Evolutionary conservation across 345 rosid species (phyloP), one percentile per base, ranked within the genome.

Genomic region (Linum usitatissimum): DNA sequence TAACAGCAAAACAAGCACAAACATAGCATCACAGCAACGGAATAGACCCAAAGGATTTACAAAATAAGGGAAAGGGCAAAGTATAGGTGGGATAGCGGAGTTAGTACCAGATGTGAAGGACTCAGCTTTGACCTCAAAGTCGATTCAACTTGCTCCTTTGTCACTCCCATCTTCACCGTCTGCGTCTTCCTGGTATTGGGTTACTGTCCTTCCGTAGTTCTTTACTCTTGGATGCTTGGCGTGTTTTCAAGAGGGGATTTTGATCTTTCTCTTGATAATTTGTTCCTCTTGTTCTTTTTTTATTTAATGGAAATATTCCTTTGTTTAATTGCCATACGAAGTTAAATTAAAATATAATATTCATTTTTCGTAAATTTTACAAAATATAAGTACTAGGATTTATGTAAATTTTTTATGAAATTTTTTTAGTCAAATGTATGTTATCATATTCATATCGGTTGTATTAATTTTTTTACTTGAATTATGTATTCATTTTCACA

Each of bases 71-170:
- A 59, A 18, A 10, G 3, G 20, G 54, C 23, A n/a, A 51, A 42
- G 58, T 10, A 13, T 8, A 9, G 30, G 49, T 49, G 7, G 31
- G 28, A 23, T 23, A 23, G 28, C 28, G 28, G 28, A 23, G 18
- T 56, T 63, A 78, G 75, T 71, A 87, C 97, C 9, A 91, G 74
- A 72, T 91, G 85, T 21, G 79, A 69, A 75, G 96, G 96, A 14
- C 72, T 84, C 68, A 91, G 71, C 67, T 91, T 91, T 0, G 85
- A 75, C 23, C 80, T 79, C 81, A 91, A 57, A 3, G 89, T 75
- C 53, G 90, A 81, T 70, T 83, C 85, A 34, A 87, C 85, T 77
- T 80, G 84, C 55, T 86, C 97, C 77, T 87, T 87, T 0, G 87
- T 84, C 57, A 86, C 85, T 36, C 91, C 94, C 93, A 87, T 88